These are phyloP conservation scores for Leccinum barrowsii DNA, from an alignment of 768 basidiomycete genomes.

Conservation along the genomic window DNA sequence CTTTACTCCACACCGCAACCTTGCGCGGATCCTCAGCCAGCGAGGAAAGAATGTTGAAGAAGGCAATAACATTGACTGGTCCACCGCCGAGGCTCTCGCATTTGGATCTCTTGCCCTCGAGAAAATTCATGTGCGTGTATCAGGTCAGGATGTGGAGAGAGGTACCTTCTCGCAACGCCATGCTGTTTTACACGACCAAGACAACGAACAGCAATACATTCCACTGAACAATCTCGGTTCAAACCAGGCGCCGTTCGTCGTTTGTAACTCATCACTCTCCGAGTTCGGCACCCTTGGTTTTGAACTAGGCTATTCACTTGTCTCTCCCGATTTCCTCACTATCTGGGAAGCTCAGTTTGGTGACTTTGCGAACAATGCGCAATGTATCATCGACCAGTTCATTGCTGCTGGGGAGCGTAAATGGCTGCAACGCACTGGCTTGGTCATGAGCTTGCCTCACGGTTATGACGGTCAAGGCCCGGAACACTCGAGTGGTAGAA, in stretches of 20 bases:
- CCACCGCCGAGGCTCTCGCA: conserved; percentile 96
- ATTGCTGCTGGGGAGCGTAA: conserved; percentile 96
- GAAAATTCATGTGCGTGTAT: conserved; percentile 90
- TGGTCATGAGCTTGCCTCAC: conserved; percentile 88
- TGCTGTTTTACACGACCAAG: conserved; percentile 94
- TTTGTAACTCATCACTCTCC: conserved; percentile 96
- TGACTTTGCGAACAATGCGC: conserved; percentile 97
- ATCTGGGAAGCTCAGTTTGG: conserved; percentile 99
- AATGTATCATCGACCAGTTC: conserved; percentile 98
- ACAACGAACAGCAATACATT: conserved; percentile 84
- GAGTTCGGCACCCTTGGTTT: conserved; percentile 95
- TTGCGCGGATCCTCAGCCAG: conserved; percentile 83
- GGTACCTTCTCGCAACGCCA: conserved; percentile 99
- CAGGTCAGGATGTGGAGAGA: conserved; percentile 97
- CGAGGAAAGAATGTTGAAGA: conserved; percentile 92
- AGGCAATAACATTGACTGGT: conserved; percentile 93
- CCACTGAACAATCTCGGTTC: conserved; percentile 86
- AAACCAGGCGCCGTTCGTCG: conserved; percentile 87
- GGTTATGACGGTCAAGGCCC: conserved; percentile 99
- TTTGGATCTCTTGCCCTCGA: conserved; percentile 92
- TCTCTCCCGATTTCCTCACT: conserved; percentile 87
- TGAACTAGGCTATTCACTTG: conserved; percentile 97
- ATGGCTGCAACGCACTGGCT: conserved; percentile 91
- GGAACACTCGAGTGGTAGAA: conserved; percentile 92
- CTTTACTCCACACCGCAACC: conserved; percentile 88